Conservation (phyloP, 495 filamentous ascomycete genomes). For the Penicillium chermesinum region DNA sequence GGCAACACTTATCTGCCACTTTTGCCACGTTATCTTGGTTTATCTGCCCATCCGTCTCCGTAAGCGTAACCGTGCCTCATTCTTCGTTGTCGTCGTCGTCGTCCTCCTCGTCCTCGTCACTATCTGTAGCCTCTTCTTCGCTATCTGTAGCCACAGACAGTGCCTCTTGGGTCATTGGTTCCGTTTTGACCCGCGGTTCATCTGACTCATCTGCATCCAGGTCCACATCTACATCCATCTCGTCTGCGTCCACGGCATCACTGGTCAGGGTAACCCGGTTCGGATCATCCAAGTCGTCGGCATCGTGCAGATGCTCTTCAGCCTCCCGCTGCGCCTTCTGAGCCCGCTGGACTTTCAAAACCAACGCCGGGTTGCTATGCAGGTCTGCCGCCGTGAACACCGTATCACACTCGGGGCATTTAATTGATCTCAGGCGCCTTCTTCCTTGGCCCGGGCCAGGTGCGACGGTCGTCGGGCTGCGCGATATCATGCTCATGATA, state of each 20-base stretch:
- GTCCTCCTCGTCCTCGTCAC: not conserved
- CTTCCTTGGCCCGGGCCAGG: constrained; percentile 12
- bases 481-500: constrained; percentile 58
- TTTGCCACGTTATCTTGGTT: not conserved
- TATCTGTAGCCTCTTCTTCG: constrained; percentile 4
- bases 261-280: constrained; percentile 17
- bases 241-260: constrained; percentile 15
- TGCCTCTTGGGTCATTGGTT: not conserved
- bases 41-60: no score
- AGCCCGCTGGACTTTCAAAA: constrained; percentile 37
- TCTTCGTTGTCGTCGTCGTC: not conserved
- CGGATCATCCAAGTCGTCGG: not conserved
- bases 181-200: not conserved
- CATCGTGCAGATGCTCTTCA: constrained; percentile 30
- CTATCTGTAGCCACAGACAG: constrained; percentile 1
- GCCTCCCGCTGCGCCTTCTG: constrained; percentile 29
- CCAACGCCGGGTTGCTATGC: constrained; percentile 36
- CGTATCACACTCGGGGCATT: constrained; percentile 47
- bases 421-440: constrained; percentile 25
- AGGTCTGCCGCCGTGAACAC: constrained; percentile 38
- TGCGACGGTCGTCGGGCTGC: constrained; percentile 24
- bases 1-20: no score
- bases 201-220: constrained; percentile 3
- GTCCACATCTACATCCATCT: constrained; percentile 23
- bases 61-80: not conserved